Conservation (phyloP, 768 basidiomycete genomes). For the Paxillus rubicundulus region DNA sequence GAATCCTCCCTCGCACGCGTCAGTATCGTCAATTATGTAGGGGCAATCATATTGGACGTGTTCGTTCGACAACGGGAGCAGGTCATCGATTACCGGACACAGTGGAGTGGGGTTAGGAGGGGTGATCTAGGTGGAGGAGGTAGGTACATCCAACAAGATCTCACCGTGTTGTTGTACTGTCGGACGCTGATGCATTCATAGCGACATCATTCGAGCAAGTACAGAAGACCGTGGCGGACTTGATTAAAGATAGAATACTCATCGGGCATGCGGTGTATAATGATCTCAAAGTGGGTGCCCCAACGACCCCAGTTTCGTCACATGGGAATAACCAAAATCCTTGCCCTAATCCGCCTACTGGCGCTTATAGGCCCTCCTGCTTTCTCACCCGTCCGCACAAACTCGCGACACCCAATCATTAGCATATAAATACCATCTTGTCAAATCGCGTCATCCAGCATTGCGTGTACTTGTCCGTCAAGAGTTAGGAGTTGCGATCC, state of each 20-base stretch:
- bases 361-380: slow-evolving; percentile 49
- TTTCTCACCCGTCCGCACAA: slow-evolving; percentile 64
- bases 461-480: slow-evolving; percentile 77
- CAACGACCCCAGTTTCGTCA: neutral
- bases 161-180: too few relatives aligned
- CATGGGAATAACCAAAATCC: neutral
- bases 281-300: slow-evolving; percentile 64
- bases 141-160: slow-evolving; percentile 7
- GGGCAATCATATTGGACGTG: slow-evolving; percentile 73
- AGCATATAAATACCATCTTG: slow-evolving; percentile 56
- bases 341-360: neutral
- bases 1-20: slow-evolving; percentile 89
- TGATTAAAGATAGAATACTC: slow-evolving; percentile 75
- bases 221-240: slow-evolving; percentile 71
- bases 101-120: slow-evolving; percentile 80
- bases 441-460: slow-evolving; percentile 65
- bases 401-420: slow-evolving; percentile 71
- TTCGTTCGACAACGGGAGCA: slow-evolving; percentile 85
- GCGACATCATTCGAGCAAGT: slow-evolving; percentile 79
- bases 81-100: slow-evolving; percentile 91
- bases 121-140: slow-evolving; percentile 70
- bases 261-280: slow-evolving; percentile 92
- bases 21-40: slow-evolving; percentile 86
- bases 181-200: slow-evolving; percentile 21
- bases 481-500: slow-evolving; percentile 78